These are phyloP conservation scores for Xanthoconium stramineum DNA, from an alignment of 768 basidiomycete species.

Conservation along the genomic window DNA sequence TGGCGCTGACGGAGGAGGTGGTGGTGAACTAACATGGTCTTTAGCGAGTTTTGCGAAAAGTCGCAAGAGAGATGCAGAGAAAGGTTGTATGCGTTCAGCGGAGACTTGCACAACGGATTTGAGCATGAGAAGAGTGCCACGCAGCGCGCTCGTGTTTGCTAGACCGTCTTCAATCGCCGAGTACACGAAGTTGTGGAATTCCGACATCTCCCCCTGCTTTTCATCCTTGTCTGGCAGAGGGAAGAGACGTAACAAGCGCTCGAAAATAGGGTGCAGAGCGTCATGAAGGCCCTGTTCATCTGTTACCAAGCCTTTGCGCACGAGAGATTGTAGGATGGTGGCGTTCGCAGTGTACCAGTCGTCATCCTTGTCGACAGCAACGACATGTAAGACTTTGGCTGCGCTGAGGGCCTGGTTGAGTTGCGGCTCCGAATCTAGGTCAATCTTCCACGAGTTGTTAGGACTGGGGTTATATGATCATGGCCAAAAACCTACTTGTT, in stretches of 20 bases:
- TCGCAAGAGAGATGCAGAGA: constrained; percentile 72
- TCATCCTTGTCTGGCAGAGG: constrained; percentile 81
- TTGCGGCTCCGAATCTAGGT: constrained; percentile 63
- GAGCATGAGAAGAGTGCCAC: constrained; percentile 83
- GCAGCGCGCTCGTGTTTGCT: constrained; percentile 65
- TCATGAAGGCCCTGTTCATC: constrained; percentile 83
- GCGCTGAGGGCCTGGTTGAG: constrained; percentile 71
- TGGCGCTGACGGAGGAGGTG: constrained; percentile 4
- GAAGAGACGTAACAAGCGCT: constrained; percentile 70
- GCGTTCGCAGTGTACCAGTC: constrained; percentile 78
- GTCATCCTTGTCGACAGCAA: constrained; percentile 78
- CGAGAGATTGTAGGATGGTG: constrained; percentile 68
- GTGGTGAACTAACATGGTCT: constrained; percentile 71
- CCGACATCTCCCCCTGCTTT: constrained; percentile 62
- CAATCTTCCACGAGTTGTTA: constrained; percentile 47
- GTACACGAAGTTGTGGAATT: constrained; percentile 77
- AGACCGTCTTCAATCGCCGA: constrained; percentile 75
- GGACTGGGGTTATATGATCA: neutral
- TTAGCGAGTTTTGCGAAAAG: constrained; percentile 82
- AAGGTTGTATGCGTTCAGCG: constrained; percentile 82
- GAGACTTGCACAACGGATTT: constrained; percentile 78
- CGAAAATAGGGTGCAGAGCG: constrained; percentile 76
- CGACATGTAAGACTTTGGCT: constrained; percentile 85
- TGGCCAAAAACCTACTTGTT: constrained; percentile 49
- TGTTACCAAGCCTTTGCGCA: constrained; percentile 81